Percentiles rank a stretch among this genome's conserved stretches.
These are phyloP conservation scores for Ascoidea asiatica DNA, from an alignment of 805 yeast genomes.

Conservation along the genomic window DNA sequence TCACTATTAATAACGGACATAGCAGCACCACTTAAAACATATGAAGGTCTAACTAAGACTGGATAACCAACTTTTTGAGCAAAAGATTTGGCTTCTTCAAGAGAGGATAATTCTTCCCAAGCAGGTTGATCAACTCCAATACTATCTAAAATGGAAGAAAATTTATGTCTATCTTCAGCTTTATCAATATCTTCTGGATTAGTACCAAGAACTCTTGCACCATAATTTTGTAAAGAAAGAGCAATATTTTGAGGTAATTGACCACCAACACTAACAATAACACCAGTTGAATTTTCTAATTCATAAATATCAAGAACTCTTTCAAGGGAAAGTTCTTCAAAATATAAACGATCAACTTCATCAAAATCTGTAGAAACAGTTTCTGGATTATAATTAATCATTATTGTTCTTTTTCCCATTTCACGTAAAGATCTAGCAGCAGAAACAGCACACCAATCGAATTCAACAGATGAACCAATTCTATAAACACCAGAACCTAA, in stretches of 20 bases:
- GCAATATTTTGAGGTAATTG: slow-evolving; percentile 98
- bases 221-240: slow-evolving; percentile 59
- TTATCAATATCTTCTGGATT: slow-evolving; percentile 89
- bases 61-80: slow-evolving; percentile 87
- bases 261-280: slow-evolving; percentile 94
- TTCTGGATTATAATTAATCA: slow-evolving; percentile 97
- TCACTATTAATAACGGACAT: slow-evolving; percentile 84
- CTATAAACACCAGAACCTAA: slow-evolving; percentile 99
- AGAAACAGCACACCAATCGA: slow-evolving; percentile 98
- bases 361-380: slow-evolving; percentile 97
- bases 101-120: slow-evolving; percentile 89
- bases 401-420: slow-evolving; percentile 77
- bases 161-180: slow-evolving; percentile 98
- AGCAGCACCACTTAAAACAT: slow-evolving; percentile 96
- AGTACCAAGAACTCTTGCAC: slow-evolving; percentile 87
- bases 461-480: slow-evolving; percentile 96
- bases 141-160: slow-evolving; percentile 85
- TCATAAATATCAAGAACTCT: slow-evolving; percentile 96
- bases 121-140: slow-evolving; percentile 93
- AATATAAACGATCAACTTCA: slow-evolving; percentile 94
- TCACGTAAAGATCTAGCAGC: slow-evolving; percentile 90
- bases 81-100: slow-evolving; percentile 73
- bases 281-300: slow-evolving; percentile 79
- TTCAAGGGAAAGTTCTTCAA: slow-evolving; percentile 90
- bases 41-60: slow-evolving; percentile 93